Evolutionary conservation across 2,329 filamentous ascomycete species (phyloP).

Genomic region (Fusarium irregulare): DNA sequence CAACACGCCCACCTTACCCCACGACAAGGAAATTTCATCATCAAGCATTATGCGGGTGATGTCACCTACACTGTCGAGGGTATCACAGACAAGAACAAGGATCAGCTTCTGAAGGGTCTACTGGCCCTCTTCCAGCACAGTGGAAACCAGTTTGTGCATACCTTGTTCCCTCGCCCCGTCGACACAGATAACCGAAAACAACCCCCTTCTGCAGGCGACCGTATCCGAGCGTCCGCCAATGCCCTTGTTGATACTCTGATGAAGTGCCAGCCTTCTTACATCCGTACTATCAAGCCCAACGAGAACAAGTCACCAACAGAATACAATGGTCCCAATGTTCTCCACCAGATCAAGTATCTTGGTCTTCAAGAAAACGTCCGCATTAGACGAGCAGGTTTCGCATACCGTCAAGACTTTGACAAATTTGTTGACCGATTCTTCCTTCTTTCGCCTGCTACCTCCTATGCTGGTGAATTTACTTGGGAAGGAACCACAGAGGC

Average conservation of each 20-base stretch:
- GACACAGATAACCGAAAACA: slow-evolving; percentile 96
- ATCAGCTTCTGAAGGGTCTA: slow-evolving; percentile 93
- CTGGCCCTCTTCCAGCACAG: slow-evolving; percentile 87
- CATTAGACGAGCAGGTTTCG: slow-evolving; percentile 95
- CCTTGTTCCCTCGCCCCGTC: slow-evolving; percentile 90
- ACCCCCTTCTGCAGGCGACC: slow-evolving; percentile 94
- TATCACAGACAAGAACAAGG: slow-evolving; percentile 99
- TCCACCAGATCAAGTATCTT: slow-evolving; percentile 99
- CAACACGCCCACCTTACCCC: slow-evolving; percentile 91
- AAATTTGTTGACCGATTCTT: slow-evolving; percentile 99
- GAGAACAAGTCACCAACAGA: slow-evolving; percentile 97
- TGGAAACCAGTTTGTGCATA: slow-evolving; percentile 86
- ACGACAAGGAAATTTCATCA: slow-evolving; percentile 94
- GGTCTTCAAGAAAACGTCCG: slow-evolving; percentile 99
- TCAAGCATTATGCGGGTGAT: slow-evolving; percentile 99
- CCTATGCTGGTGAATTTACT: slow-evolving; percentile 96
- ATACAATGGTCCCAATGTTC: slow-evolving; percentile 90
- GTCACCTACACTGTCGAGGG: slow-evolving; percentile 94
- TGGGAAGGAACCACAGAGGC: slow-evolving; percentile 91
- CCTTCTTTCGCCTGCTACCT: slow-evolving; percentile 90
- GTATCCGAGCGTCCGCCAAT: slow-evolving; percentile 95
- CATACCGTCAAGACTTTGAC: slow-evolving; percentile 95
- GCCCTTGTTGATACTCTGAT: slow-evolving; percentile 94
- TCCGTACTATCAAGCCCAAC: slow-evolving; percentile 98
- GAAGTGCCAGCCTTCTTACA: slow-evolving; percentile 97